These are phyloP conservation scores for Penicillium olsonii DNA, from an alignment of 2,329 filamentous ascomycete species.

Conservation along the genomic window DNA sequence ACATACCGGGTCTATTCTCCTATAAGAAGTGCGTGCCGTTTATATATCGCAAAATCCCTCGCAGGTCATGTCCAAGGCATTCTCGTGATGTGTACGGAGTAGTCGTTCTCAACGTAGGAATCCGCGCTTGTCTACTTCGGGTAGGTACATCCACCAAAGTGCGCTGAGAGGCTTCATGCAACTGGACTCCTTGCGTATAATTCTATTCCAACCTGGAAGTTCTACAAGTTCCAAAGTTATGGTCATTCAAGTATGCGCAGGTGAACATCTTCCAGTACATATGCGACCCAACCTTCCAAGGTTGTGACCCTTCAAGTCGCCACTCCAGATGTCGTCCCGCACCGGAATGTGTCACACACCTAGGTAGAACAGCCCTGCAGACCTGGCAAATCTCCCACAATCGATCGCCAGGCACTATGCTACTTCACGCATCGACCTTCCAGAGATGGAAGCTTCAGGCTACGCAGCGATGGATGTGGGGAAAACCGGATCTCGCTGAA, in stretches of 20 bases:
- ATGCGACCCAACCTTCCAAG: not conserved
- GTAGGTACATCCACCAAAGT: conserved; percentile 26
- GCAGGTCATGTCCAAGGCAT: not conserved
- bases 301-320: too few relatives aligned
- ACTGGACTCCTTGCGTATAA: too few relatives aligned
- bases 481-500: conserved; percentile 3
- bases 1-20: conserved; percentile 19
- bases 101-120: not conserved
- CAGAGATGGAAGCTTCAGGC: conserved; percentile 15
- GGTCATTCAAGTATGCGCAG: too few relatives aligned
- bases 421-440: conserved; percentile 21
- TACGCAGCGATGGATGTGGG: conserved; percentile 9
- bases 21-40: conserved; percentile 16
- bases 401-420: conserved; percentile 2
- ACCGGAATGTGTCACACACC: conserved; percentile 17
- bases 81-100: not conserved
- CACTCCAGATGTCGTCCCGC: too few relatives aligned
- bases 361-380: too few relatives aligned
- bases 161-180: too few relatives aligned
- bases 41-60: conserved; percentile 21
- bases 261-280: too few relatives aligned
- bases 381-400: not conserved
- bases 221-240: too few relatives aligned
- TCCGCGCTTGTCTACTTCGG: conserved; percentile 13
- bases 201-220: too few relatives aligned